Base-by-base conservation (phyloP, 179 eudicot species). In the Nepenthes alata region DNA sequence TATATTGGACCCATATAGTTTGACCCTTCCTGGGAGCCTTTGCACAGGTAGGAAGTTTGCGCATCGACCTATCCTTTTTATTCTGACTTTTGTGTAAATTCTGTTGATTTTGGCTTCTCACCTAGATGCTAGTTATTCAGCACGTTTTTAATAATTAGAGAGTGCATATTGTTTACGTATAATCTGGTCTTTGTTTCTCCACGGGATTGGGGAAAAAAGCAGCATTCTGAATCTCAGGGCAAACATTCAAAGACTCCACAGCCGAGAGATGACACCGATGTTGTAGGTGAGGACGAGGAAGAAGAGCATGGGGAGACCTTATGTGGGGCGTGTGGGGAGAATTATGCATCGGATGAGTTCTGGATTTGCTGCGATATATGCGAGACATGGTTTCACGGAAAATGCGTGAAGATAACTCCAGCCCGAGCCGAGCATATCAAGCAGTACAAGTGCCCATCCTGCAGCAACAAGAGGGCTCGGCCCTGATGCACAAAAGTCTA, bases 351-450 rank as follows among this genome's bases (percentile, higher is more conserved):
- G 1, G 83, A 82, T 35, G 95, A 86, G 65, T 89, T 89, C 74
- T 89, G 96, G 96, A 89, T 89, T 57, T 89, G 95, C 74, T 89
- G 96, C 47, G 96, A 89, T 61, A 67, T 89, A 35, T 89, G 96
- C 37, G 96, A 89, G 69, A 86, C 77, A n/a, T 89, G 96, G 96
- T 89, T 86, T 71, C 96, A 89, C 69, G 96, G 96, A 39, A 89
- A 78, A 74, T 89, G 96, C 41, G 96, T 89, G 65, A 89, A 83
- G 88, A 86, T 89, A 60, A 89, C 96, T 4, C 96, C 95, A 1
- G 95, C 96, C 0, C 73, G 83, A 63, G 96, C 96, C 8, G 91
- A 89, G 72, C 88, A 82, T 67, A 84, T 89, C 73, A 86, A 89
- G 82, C 96, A 84, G 67, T 89, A 89, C 83, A 89, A 86, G 77